Conservation (phyloP, 768 basidiomycete species). For the Exidia glandulosa region DNA sequence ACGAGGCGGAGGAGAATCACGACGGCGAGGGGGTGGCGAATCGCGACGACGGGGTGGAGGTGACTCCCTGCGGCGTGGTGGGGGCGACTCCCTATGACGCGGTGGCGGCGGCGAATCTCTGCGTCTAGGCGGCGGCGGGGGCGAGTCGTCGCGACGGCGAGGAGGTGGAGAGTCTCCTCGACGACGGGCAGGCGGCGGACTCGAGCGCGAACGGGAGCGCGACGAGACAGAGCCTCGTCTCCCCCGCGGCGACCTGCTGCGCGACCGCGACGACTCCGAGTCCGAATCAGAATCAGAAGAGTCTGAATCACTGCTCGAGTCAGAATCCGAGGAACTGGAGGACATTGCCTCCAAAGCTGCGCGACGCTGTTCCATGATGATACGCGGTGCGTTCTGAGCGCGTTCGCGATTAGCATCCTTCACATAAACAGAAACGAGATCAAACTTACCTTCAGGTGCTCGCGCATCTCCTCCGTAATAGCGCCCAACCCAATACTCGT, state of each 20-base stretch:
- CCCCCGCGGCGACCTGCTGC: slow-evolving; percentile 1
- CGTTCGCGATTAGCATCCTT: slow-evolving; percentile 1
- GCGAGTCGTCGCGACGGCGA: slow-evolving; percentile 13
- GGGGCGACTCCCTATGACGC: slow-evolving; percentile 8
- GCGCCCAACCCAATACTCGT: slow-evolving; percentile 87
- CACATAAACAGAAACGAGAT: not conserved
- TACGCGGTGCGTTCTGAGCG: slow-evolving; percentile 74
- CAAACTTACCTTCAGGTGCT: slow-evolving; percentile 72
- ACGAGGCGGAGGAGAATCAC: slow-evolving; percentile 11
- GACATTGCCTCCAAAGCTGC: slow-evolving; percentile 69
- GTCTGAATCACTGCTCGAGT: slow-evolving; percentile 31
- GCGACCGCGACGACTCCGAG: slow-evolving; percentile 13
- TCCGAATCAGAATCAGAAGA: slow-evolving; percentile 29
- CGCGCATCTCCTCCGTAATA: slow-evolving; percentile 93
- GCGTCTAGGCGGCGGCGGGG: not conserved
- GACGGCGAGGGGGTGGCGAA: slow-evolving; percentile 13
- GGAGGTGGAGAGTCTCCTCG: not conserved
- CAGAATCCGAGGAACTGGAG: slow-evolving; percentile 29
- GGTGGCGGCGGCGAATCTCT: slow-evolving; percentile 12
- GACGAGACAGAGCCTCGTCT: too few species aligned
- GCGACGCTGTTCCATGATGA: slow-evolving; percentile 91
- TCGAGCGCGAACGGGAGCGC: slow-evolving; percentile 1
- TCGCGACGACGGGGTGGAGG: slow-evolving; percentile 12
- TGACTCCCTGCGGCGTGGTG: slow-evolving; percentile 4
- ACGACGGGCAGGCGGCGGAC: slow-evolving; percentile 2